phyloP scores from a whole-genome alignment of 129 eudicot species.

The Logfia minima region DNA sequence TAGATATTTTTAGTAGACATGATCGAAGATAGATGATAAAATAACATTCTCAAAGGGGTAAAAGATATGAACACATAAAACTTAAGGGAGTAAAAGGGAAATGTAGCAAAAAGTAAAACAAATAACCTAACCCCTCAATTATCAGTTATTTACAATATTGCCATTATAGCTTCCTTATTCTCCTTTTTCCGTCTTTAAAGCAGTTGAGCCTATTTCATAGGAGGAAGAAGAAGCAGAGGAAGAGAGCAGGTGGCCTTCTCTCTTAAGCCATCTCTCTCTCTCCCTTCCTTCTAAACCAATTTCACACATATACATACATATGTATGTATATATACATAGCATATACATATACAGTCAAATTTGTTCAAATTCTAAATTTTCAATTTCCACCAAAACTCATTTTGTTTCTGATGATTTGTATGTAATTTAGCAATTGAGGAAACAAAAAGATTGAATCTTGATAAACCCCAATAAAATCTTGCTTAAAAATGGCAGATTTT shows the following conservation, averaged over 20 bases:
- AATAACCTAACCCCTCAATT: slow-evolving; percentile 26
- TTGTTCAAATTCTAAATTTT: slow-evolving; percentile 13
- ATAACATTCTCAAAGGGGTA: not conserved
- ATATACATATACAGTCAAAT: slow-evolving; percentile 8
- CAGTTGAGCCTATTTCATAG: slow-evolving; percentile 34
- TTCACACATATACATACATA: not conserved
- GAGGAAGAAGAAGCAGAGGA: slow-evolving; percentile 42
- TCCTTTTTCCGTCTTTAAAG: slow-evolving; percentile 23
- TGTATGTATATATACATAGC: not conserved
- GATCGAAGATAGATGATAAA: not conserved
- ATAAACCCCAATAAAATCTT: slow-evolving; percentile 15
- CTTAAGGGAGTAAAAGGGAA: slow-evolving; percentile 5
- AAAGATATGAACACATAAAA: slow-evolving; percentile 14
- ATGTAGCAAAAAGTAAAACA: not conserved
- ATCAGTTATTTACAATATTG: slow-evolving; percentile 18
- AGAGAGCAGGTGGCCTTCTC: slow-evolving; percentile 46
- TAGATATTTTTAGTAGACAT: not conserved
- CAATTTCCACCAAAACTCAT: slow-evolving; percentile 20
- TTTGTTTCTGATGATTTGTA: slow-evolving; percentile 32
- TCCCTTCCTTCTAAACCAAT: slow-evolving; percentile 15
- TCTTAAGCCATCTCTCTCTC: slow-evolving; percentile 47
- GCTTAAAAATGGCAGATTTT: slow-evolving; percentile 43
- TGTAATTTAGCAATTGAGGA: slow-evolving; percentile 15
- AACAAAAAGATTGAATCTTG: slow-evolving; percentile 20
- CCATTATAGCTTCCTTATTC: slow-evolving; percentile 45